Evolutionary conservation across 2,329 filamentous ascomycete species (phyloP).

Genomic region (Shiraia bambusicola): DNA sequence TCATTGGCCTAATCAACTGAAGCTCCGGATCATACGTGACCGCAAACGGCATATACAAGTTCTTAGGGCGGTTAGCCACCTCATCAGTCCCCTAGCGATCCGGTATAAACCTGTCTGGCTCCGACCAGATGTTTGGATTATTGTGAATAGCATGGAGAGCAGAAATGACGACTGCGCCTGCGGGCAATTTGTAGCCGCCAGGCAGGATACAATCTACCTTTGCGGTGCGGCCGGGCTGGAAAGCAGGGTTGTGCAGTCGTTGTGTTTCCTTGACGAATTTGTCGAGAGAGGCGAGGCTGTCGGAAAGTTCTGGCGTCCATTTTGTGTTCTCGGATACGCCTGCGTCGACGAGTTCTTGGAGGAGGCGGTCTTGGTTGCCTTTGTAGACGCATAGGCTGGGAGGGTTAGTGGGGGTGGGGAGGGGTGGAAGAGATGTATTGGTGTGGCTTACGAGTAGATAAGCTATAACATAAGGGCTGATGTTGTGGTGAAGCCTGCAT

Average conservation of each 20-base stretch:
- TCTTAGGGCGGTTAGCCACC: constrained; percentile 35
- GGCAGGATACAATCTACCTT: constrained; percentile 59
- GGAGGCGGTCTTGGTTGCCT: constrained; percentile 20
- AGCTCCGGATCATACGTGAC: constrained; percentile 16
- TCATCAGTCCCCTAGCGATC: constrained; percentile 60
- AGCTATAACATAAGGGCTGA: constrained; percentile 26
- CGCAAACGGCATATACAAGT: constrained; percentile 15
- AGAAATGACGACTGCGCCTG: constrained; percentile 56
- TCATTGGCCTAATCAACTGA: constrained; percentile 14
- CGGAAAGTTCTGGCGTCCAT: constrained; percentile 18
- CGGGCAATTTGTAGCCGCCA: constrained; percentile 59
- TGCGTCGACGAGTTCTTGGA: constrained; percentile 24
- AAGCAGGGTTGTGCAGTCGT: constrained; percentile 22
- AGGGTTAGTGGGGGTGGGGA: too few species aligned
- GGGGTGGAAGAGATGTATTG: too few species aligned
- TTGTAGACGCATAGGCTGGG: constrained; percentile 16
- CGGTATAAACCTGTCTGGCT: constrained; percentile 59
- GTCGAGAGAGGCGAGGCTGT: constrained; percentile 21
- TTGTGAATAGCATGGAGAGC: constrained; percentile 51
- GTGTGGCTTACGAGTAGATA: constrained; percentile 8
- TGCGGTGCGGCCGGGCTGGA: constrained; percentile 56
- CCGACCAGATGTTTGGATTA: constrained; percentile 59
- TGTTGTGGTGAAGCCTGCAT: constrained; percentile 24
- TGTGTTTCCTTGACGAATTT: constrained; percentile 28
- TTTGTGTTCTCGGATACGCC: constrained; percentile 20